phyloP scores from a whole-genome alignment of 2,329 filamentous ascomycete genomes.

The Macrophomina tecta region DNA sequence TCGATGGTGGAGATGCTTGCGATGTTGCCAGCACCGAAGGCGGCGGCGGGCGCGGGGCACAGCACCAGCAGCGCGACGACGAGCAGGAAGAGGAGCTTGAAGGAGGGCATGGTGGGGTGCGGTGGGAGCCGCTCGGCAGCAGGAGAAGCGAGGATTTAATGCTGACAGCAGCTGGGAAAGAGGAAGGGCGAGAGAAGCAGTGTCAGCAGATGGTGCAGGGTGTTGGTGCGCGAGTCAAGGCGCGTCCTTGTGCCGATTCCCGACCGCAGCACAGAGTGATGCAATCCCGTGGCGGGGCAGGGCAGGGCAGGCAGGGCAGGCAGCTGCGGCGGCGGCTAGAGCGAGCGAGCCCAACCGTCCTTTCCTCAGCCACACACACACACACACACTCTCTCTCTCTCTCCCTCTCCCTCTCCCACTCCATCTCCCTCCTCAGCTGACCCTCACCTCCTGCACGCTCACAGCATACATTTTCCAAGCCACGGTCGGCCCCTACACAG shows the following conservation, averaged over 20 bases:
- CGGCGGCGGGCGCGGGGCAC: constrained; percentile 43
- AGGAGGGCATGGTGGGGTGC: constrained; percentile 40
- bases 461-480: neutral
- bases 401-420: neutral
- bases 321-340: neutral
- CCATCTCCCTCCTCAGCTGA: neutral
- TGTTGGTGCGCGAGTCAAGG: constrained; percentile 10
- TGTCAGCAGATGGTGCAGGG: constrained; percentile 16
- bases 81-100: constrained; percentile 44
- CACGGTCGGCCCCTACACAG: neutral
- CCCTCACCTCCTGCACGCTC: neutral
- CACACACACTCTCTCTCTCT: too few relatives aligned
- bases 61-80: constrained; percentile 45
- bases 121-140: neutral
- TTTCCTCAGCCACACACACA: neutral
- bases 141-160: constrained; percentile 1
- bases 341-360: neutral
- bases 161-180: constrained; percentile 11
- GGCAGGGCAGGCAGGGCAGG: neutral
- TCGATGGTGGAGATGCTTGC: constrained; percentile 51
- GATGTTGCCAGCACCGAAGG: constrained; percentile 58
- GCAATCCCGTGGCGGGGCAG: constrained; percentile 6
- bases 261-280: neutral
- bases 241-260: constrained; percentile 1
- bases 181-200: neutral